These are phyloP conservation scores for Magnolia sinica DNA, from an alignment of 164 flowering plant species.

Conservation along the genomic window DNA sequence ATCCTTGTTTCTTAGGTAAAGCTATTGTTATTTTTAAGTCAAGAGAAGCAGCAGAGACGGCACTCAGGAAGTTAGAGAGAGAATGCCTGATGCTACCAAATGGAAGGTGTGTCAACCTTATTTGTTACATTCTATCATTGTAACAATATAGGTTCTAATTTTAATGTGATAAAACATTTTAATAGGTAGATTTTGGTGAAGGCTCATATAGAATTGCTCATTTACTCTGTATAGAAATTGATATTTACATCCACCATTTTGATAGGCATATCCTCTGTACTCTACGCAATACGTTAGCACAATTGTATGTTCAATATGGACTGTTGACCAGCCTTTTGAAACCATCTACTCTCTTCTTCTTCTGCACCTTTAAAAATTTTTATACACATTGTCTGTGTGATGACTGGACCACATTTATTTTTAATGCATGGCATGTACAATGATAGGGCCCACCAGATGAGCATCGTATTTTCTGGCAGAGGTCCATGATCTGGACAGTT, in stretches of 20 bases:
- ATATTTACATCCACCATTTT: background rate
- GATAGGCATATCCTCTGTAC: background rate
- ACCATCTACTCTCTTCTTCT: background rate
- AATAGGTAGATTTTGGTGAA: background rate
- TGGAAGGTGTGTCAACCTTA: slow-evolving; percentile 48
- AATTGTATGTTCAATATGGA: background rate
- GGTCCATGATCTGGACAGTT: too few species aligned
- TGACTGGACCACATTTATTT: too few species aligned
- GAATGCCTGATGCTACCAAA: slow-evolving; percentile 62
- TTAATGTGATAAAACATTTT: background rate
- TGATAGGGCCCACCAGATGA: too few species aligned
- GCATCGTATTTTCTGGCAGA: too few species aligned
- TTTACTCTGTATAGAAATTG: background rate
- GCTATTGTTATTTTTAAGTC: slow-evolving; percentile 63
- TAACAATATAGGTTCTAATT: background rate
- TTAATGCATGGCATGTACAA: too few species aligned
- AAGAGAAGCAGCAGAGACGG: slow-evolving; percentile 53
- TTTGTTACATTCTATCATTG: background rate
- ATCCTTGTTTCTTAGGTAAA: slow-evolving; percentile 45
- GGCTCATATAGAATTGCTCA: background rate
- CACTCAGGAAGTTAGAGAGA: slow-evolving; percentile 38
- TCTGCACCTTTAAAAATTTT: background rate
- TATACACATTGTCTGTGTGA: too few species aligned
- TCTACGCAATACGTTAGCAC: background rate
- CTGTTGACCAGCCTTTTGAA: background rate